Percentiles rank a stretch among this genome's conserved stretches.
Evolutionary conservation across 495 filamentous ascomycete genomes (phyloP).

Genomic region (Podospora bellae-mahoneyi): DNA sequence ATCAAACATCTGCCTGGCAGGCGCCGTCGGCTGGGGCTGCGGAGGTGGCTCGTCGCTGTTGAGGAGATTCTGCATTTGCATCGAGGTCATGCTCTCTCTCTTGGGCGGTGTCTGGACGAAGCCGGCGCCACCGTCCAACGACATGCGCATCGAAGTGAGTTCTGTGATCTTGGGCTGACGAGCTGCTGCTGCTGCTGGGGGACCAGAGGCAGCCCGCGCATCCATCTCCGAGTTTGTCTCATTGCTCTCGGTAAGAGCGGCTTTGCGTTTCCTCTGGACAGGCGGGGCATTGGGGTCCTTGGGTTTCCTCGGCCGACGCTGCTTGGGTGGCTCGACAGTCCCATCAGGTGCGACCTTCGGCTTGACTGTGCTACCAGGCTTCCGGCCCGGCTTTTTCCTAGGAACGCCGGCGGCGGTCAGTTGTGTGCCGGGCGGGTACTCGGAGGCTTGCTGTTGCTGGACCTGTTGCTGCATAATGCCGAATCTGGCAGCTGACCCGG

Average conservation of each 20-base stretch:
- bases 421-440: slow-evolving; percentile 26
- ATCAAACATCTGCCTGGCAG: slow-evolving; percentile 81
- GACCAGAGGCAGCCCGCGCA: slow-evolving; percentile 21
- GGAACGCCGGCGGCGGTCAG: slow-evolving; percentile 48
- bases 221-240: slow-evolving; percentile 27
- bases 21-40: slow-evolving; percentile 35
- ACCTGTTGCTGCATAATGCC: slow-evolving; percentile 31
- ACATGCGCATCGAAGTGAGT: slow-evolving; percentile 34
- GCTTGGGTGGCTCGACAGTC: slow-evolving; percentile 46
- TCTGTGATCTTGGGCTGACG: slow-evolving; percentile 35
- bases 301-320: slow-evolving; percentile 52
- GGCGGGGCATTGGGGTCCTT: slow-evolving; percentile 55
- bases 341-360: slow-evolving; percentile 44
- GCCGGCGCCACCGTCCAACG: slow-evolving; percentile 27
- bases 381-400: slow-evolving; percentile 49
- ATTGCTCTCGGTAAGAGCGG: slow-evolving; percentile 33
- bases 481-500: slow-evolving; percentile 30
- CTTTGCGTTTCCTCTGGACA: slow-evolving; percentile 51
- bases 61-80: slow-evolving; percentile 51
- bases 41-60: slow-evolving; percentile 48
- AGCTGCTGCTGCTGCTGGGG: slow-evolving; percentile 11
- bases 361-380: slow-evolving; percentile 49
- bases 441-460: slow-evolving; percentile 24
- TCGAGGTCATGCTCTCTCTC: slow-evolving; percentile 41
- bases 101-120: slow-evolving; percentile 35